phyloP scores from a whole-genome alignment of 148 eudicot genomes.

The Amaranthus palmeri region DNA sequence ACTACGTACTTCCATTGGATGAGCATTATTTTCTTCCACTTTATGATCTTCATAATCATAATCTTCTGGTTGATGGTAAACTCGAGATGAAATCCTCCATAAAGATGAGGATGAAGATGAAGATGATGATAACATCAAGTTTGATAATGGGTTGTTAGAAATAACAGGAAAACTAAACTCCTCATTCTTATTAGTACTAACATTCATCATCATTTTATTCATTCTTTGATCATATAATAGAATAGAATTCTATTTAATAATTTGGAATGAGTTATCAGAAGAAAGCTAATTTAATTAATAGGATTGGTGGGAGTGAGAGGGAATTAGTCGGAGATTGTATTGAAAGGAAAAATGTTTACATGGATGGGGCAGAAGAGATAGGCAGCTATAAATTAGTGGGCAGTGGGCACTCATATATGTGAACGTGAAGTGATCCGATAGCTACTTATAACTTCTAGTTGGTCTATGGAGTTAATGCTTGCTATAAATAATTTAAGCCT shows the following conservation, averaged over 20 bases:
- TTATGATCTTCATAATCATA: too few relatives aligned
- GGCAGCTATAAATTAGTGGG: constrained; percentile 7
- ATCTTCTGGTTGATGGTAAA: constrained; percentile 30
- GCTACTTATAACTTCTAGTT: constrained; percentile 28
- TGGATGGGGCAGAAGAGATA: not conserved
- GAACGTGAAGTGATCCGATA: constrained; percentile 3
- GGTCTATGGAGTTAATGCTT: constrained; percentile 23
- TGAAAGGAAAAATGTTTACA: not conserved
- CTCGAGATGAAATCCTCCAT: constrained; percentile 33
- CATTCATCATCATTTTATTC: not conserved
- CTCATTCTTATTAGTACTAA: constrained; percentile 14
- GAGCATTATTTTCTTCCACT: not conserved
- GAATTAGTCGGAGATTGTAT: constrained; percentile 1
- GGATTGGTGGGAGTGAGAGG: too few relatives aligned
- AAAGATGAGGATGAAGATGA: constrained; percentile 27
- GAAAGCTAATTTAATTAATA: too few relatives aligned
- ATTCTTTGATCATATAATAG: too few relatives aligned
- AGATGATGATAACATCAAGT: constrained; percentile 19
- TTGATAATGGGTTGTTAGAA: constrained; percentile 22
- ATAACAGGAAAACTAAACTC: constrained; percentile 39
- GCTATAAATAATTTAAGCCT: not conserved
- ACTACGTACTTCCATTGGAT: constrained; percentile 24
- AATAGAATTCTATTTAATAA: too few relatives aligned
- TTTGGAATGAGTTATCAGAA: too few relatives aligned
- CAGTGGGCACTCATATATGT: constrained; percentile 22